Evolutionary conservation across 169 alveolate genomes (phyloP).

Genomic region (Eimeria necatrix): DNA sequence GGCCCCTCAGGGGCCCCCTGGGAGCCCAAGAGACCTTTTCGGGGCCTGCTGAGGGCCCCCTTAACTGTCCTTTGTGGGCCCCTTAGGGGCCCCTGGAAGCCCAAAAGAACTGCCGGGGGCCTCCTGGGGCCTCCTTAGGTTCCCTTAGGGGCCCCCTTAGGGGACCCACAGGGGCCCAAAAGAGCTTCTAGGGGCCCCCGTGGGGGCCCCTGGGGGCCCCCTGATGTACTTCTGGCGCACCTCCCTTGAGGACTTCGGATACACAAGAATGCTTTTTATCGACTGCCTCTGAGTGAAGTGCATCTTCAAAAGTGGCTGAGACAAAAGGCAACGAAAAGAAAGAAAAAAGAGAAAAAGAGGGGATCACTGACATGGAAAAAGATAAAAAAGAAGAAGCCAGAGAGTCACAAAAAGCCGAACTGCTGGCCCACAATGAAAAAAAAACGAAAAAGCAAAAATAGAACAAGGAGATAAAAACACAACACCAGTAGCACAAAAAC

Average conservation of each 20-base stretch:
- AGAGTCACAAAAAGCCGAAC: background rate
- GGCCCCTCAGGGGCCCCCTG: too few species aligned
- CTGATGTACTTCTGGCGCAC: background rate
- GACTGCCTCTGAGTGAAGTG: slow-evolving; percentile 88
- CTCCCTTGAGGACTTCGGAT: slow-evolving; percentile 76
- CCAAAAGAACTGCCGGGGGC: background rate
- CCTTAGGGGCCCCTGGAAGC: too few species aligned
- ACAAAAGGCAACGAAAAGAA: background rate
- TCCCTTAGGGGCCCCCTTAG: background rate
- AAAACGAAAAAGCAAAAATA: background rate
- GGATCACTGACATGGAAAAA: background rate
- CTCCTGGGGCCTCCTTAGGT: background rate
- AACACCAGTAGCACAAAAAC: background rate
- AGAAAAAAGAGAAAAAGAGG: background rate
- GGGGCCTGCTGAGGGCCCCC: too few species aligned
- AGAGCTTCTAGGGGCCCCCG: too few species aligned
- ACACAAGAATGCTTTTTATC: slow-evolving; percentile 89
- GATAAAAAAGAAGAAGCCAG: background rate
- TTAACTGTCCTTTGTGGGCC: too few species aligned
- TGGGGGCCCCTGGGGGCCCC: too few species aligned
- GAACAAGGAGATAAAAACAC: background rate
- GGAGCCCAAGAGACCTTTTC: too few species aligned
- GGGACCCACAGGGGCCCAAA: background rate
- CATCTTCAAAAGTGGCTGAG: slow-evolving; percentile 91
- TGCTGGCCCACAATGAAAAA: background rate